Conservation (phyloP, 2,329 filamentous ascomycete species). For the Colletotrichum spinosum region DNA sequence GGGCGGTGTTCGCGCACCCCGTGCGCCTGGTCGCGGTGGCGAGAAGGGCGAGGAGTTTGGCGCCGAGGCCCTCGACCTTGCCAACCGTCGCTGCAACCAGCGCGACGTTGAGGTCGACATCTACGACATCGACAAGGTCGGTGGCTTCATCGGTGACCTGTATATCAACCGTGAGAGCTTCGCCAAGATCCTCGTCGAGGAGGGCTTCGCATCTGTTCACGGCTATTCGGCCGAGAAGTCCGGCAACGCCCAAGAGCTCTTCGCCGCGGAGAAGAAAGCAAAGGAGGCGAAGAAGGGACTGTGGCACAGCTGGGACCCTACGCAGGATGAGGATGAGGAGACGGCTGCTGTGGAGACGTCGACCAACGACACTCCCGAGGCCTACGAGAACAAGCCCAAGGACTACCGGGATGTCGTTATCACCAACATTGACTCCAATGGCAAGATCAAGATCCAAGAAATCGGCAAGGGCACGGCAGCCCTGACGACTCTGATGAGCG, state of each 20-base stretch:
- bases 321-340: conserved; percentile 77
- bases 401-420: conserved; percentile 96
- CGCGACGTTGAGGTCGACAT: conserved; percentile 97
- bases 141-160: conserved; percentile 95
- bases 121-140: conserved; percentile 93
- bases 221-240: conserved; percentile 96
- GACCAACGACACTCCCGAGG: conserved; percentile 59
- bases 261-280: conserved; percentile 87
- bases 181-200: conserved; percentile 91
- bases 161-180: conserved; percentile 97
- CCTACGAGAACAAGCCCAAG: conserved; percentile 70
- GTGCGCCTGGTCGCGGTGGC: conserved; percentile 80
- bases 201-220: conserved; percentile 92
- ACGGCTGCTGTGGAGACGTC: conserved; percentile 62
- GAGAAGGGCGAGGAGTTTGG: conserved; percentile 92
- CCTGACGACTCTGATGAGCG: conserved; percentile 87
- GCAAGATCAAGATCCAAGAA: conserved; percentile 90
- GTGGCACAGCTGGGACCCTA: conserved; percentile 96
- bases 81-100: conserved; percentile 89
- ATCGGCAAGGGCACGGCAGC: conserved; percentile 87
- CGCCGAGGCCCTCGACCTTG: conserved; percentile 92
- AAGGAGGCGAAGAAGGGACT: conserved; percentile 90
- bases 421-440: conserved; percentile 87
- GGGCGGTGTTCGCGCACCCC: conserved; percentile 90
- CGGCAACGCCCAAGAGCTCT: conserved; percentile 87